Evolutionary conservation across 164 flowering plant species (phyloP).

Genomic region (Aristolochia fimbriata): DNA sequence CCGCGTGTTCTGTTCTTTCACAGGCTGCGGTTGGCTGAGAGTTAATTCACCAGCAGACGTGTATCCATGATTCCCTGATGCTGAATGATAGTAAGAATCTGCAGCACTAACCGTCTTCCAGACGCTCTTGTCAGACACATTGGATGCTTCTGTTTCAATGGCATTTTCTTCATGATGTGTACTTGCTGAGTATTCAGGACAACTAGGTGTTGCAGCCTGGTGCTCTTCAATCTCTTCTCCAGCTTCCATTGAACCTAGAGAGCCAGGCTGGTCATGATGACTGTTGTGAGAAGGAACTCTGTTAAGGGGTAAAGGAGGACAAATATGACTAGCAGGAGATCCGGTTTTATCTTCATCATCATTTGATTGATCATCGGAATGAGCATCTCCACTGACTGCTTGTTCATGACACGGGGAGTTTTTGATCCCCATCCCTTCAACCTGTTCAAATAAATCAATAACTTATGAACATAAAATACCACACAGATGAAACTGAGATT

Average conservation of each 20-base stretch:
- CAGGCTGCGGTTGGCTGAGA: constrained; percentile 25
- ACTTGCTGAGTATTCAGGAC: constrained; percentile 19
- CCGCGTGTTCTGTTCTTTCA: constrained; percentile 18
- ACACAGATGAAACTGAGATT: too few relatives aligned
- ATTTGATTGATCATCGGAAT: neutral
- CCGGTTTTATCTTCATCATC: neutral
- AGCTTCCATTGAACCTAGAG: neutral
- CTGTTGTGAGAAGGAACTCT: constrained; percentile 15
- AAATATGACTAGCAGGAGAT: neutral
- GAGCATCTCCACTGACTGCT: neutral
- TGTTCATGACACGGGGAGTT: neutral
- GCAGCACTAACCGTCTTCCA: constrained; percentile 35
- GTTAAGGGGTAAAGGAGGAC: neutral
- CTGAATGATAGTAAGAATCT: constrained; percentile 27
- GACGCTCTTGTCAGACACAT: constrained; percentile 25
- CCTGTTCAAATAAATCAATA: neutral
- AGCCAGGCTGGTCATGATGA: constrained; percentile 8
- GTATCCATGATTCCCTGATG: constrained; percentile 27
- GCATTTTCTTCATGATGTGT: constrained; percentile 18
- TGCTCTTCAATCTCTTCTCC: constrained; percentile 4
- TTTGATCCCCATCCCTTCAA: neutral
- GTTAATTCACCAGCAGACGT: constrained; percentile 28
- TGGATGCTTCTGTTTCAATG: constrained; percentile 17
- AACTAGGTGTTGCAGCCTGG: constrained; percentile 18
- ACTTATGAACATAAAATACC: too few relatives aligned